Evolutionary conservation across 306 rosid species (phyloP).

Genomic region (Trichosanthes cucumerina): DNA sequence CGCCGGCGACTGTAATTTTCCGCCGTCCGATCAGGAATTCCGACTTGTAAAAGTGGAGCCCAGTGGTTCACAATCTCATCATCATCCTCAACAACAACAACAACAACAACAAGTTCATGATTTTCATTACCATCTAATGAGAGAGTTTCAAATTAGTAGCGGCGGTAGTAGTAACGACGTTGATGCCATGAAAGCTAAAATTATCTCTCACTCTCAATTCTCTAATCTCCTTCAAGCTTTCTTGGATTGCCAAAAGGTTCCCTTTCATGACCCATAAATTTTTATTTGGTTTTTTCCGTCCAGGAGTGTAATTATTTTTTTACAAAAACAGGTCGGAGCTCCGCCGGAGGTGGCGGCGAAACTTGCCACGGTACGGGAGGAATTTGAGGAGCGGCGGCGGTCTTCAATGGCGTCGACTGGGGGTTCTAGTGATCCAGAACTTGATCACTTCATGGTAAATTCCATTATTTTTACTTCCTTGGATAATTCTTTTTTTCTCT

Average conservation of each 20-base stretch:
- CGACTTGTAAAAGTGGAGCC: constrained; percentile 52
- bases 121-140: constrained; percentile 52
- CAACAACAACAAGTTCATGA: constrained; percentile 21
- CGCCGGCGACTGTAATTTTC: constrained; percentile 27
- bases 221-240: constrained; percentile 75
- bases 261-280: not conserved
- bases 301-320: not conserved
- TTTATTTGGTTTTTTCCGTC: too few species aligned
- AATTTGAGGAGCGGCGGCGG: constrained; percentile 64
- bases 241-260: constrained; percentile 94
- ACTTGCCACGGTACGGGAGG: constrained; percentile 49
- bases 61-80: constrained; percentile 24
- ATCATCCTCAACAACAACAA: not conserved
- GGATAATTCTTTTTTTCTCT: too few species aligned
- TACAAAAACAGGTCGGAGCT: constrained; percentile 87
- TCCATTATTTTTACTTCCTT: not conserved
- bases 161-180: constrained; percentile 27
- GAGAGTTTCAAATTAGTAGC: constrained; percentile 25
- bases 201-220: constrained; percentile 81
- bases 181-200: constrained; percentile 69
- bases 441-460: constrained; percentile 87
- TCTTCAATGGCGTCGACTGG: constrained; percentile 49
- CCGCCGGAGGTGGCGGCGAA: constrained; percentile 81
- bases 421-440: constrained; percentile 71
- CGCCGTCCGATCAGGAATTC: constrained; percentile 28